Conservation (phyloP, 345 rosid genomes). For the Turnera subulata region DNA sequence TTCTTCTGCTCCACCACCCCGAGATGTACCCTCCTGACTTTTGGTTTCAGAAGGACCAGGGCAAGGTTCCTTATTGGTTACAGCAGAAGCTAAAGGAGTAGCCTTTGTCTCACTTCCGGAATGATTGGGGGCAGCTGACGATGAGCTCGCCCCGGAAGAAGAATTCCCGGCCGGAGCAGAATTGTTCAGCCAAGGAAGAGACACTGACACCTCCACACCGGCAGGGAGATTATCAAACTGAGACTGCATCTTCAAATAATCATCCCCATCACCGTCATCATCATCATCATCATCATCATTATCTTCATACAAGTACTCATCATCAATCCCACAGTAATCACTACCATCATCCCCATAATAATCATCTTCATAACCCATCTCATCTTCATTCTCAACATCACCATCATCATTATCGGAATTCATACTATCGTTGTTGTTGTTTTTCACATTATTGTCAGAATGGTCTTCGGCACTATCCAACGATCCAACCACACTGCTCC, state of each 20-base stretch:
- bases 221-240: constrained; percentile 53
- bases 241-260: constrained; percentile 37
- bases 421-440: too few species aligned
- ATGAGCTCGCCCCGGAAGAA: background rate
- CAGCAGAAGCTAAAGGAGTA: constrained; percentile 1
- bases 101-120: constrained; percentile 18
- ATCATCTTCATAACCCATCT: constrained; percentile 6
- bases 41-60: constrained; percentile 13
- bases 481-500: too few species aligned
- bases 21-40: too few species aligned
- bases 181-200: constrained; percentile 43
- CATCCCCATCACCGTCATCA: constrained; percentile 38
- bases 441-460: too few species aligned
- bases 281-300: constrained; percentile 28
- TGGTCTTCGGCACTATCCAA: too few species aligned
- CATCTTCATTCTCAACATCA: constrained; percentile 5
- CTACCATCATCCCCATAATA: too few species aligned
- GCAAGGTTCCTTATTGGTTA: background rate
- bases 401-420: constrained; percentile 23
- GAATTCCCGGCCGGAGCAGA: constrained; percentile 20
- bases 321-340: too few species aligned
- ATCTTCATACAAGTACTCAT: constrained; percentile 12
- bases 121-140: constrained; percentile 12
- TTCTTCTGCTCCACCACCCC: constrained; percentile 21
- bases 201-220: constrained; percentile 44